These are phyloP conservation scores for Cytospora piceicola DNA, from an alignment of 2,329 filamentous ascomycete species.

Conservation along the genomic window DNA sequence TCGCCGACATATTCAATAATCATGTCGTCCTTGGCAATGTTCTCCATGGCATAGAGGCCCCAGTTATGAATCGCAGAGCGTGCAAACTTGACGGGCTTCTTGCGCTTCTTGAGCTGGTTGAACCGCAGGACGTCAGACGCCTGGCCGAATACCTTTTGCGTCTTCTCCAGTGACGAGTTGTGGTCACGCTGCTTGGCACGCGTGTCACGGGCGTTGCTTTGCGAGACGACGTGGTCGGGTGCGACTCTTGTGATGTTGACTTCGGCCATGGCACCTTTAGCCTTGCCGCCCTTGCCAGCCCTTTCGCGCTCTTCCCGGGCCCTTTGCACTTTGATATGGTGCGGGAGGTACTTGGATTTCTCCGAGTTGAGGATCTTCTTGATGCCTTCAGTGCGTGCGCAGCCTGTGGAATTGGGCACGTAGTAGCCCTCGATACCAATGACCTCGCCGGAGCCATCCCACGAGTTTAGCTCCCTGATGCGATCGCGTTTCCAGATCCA, in stretches of 20 bases:
- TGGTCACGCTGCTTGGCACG: slow-evolving; percentile 94
- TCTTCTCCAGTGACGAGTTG: slow-evolving; percentile 91
- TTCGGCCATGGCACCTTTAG: slow-evolving; percentile 63
- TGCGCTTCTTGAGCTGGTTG: slow-evolving; percentile 98
- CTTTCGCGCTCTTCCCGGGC: slow-evolving; percentile 88
- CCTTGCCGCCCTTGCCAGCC: slow-evolving; percentile 65
- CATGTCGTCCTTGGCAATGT: slow-evolving; percentile 97
- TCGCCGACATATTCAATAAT: slow-evolving; percentile 99
- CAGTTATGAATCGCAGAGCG: slow-evolving; percentile 98
- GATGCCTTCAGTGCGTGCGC: slow-evolving; percentile 87
- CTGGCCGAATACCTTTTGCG: slow-evolving; percentile 81
- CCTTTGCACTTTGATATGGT: slow-evolving; percentile 95
- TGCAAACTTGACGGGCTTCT: slow-evolving; percentile 98
- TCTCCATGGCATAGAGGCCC: slow-evolving; percentile 97
- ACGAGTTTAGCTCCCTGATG: slow-evolving; percentile 58
- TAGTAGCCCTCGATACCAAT: slow-evolving; percentile 68
- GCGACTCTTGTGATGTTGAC: slow-evolving; percentile 73
- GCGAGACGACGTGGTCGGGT: slow-evolving; percentile 79
- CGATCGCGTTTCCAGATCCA: slow-evolving; percentile 63
- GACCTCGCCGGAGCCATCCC: slow-evolving; percentile 37
- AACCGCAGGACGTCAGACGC: slow-evolving; percentile 94
- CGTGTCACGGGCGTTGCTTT: slow-evolving; percentile 89
- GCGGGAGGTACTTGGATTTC: slow-evolving; percentile 96
- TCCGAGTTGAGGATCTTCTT: slow-evolving; percentile 97
- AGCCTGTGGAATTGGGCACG: slow-evolving; percentile 82